Conservation (phyloP, 1,284 basidiomycete species). For the Ustilago hordei region DNA sequence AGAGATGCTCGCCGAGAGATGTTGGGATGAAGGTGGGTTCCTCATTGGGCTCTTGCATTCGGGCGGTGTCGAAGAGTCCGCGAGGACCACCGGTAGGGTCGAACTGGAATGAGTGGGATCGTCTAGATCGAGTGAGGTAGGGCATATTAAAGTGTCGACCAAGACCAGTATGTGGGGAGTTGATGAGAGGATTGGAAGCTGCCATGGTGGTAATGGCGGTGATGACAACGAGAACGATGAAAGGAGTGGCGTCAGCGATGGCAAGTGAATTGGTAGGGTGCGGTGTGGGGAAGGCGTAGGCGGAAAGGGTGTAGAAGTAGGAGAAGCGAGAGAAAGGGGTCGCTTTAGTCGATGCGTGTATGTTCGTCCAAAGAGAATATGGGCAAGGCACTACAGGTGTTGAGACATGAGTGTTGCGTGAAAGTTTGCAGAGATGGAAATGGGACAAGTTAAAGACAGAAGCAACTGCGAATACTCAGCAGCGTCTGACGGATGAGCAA, state of each 20-base stretch:
- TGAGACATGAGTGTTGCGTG: background rate
- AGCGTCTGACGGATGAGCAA: background rate
- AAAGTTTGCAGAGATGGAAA: background rate
- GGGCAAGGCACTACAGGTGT: conserved; percentile 4
- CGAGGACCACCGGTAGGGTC: conserved; percentile 10
- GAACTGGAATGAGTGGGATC: conserved; percentile 29
- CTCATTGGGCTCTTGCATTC: conserved; percentile 28
- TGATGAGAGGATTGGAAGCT: conserved; percentile 38
- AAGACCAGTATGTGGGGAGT: conserved; percentile 26
- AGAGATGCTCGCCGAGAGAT: conserved; percentile 43
- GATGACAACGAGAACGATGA: background rate
- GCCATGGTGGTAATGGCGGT: conserved; percentile 23
- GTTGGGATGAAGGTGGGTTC: conserved; percentile 43
- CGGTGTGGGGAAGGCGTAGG: background rate
- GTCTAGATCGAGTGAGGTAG: conserved; percentile 28
- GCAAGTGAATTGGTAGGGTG: background rate
- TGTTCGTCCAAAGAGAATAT: conserved; percentile 45
- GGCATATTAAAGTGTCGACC: conserved; percentile 22
- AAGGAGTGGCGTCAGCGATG: background rate
- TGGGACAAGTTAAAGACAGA: background rate
- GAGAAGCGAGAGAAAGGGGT: background rate
- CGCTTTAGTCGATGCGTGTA: conserved; percentile 43
- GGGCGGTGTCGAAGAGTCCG: conserved; percentile 15
- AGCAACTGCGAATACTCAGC: background rate
- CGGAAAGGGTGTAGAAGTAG: background rate